Conservation (phyloP, 441 rosid species). For the Pelargonium citronellum region DNA sequence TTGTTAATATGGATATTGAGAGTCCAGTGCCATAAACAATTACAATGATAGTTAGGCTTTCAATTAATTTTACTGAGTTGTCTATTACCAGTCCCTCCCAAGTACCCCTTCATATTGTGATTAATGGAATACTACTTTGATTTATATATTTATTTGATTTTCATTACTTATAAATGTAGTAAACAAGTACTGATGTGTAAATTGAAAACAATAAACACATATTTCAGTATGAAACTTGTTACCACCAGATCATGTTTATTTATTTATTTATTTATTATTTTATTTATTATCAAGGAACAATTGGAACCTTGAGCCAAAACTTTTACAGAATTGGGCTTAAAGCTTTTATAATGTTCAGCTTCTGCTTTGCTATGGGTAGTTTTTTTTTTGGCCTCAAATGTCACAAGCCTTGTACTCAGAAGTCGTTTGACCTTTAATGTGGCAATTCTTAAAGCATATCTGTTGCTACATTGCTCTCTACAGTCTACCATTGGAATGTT, state of each 20-base stretch:
- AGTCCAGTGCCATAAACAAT: too few species aligned
- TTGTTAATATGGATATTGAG: too few species aligned
- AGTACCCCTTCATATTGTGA: not conserved
- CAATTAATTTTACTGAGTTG: too few species aligned
- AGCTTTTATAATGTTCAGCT: not conserved
- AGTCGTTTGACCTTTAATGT: not conserved
- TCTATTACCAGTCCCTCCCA: too few species aligned
- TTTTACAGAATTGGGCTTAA: not conserved
- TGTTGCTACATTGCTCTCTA: not conserved
- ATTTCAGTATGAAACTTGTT: not conserved
- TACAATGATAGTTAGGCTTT: too few species aligned
- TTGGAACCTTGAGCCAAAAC: not conserved
- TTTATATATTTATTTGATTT: not conserved
- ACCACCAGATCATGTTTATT: not conserved
- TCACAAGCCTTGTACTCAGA: conserved; percentile 3
- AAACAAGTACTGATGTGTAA: not conserved
- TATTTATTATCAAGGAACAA: not conserved
- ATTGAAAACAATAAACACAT: not conserved
- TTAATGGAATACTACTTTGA: not conserved
- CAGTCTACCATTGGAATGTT: not conserved
- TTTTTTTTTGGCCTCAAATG: not conserved
- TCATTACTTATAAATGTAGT: not conserved
- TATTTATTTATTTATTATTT: not conserved
- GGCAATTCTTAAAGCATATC: not conserved
- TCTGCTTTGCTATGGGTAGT: not conserved